phyloP scores from a whole-genome alignment of 2,329 filamentous ascomycete genomes.

The Penicillium hesseltinei region DNA sequence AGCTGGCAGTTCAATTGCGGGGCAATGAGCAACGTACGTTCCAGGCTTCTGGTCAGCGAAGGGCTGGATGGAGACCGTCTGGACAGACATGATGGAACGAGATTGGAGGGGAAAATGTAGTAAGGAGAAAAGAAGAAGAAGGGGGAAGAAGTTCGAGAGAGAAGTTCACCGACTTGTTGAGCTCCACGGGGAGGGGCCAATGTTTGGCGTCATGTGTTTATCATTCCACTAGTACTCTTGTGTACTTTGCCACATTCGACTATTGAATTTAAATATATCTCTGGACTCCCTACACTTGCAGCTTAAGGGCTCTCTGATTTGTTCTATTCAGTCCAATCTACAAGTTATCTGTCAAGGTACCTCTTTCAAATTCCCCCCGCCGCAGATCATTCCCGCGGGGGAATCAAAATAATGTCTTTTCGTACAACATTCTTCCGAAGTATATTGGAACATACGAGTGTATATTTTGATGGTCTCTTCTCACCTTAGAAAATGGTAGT shows the following conservation, averaged over 20 bases:
- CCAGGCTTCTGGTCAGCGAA: constrained; percentile 98
- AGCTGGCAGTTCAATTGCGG: constrained; percentile 10
- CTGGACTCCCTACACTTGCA: not conserved
- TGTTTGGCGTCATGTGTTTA: constrained; percentile 26
- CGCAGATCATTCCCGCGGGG: constrained; percentile 3
- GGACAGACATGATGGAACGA: constrained; percentile 10
- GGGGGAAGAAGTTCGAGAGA: constrained; percentile 4
- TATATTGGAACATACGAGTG: not conserved
- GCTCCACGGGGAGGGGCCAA: constrained; percentile 17
- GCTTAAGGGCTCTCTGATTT: not conserved
- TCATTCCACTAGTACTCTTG: constrained; percentile 18
- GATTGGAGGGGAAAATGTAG: not conserved
- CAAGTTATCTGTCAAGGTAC: not conserved
- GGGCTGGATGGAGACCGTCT: constrained; percentile 70
- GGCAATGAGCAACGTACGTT: constrained; percentile 68
- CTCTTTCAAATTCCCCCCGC: not conserved
- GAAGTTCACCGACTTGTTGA: constrained; percentile 29
- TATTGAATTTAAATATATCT: not conserved
- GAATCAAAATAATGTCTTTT: not conserved
- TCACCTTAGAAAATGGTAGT: not conserved
- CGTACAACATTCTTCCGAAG: not conserved
- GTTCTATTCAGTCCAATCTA: not conserved
- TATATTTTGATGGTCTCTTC: not conserved
- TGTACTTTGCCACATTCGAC: not conserved
- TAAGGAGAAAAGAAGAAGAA: constrained; percentile 8